A percentile compares a stretch with the other conserved stretches of the same genome.
Conservation (phyloP, 2,329 filamentous ascomycete genomes). For the Phaeophleospora eucalypticola region DNA sequence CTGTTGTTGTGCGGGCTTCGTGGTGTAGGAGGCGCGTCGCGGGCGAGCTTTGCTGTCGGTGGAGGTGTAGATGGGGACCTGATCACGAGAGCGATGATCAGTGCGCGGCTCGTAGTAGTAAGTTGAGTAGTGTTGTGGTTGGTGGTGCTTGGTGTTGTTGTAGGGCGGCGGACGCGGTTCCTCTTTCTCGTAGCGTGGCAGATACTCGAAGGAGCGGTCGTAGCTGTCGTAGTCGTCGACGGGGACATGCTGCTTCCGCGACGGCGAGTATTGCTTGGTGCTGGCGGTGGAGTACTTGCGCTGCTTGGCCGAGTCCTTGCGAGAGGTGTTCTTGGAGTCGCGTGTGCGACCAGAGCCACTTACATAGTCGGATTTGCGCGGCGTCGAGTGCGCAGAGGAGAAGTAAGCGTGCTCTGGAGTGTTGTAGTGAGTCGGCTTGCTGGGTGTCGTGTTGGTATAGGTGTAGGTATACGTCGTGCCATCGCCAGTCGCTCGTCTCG, state of each 20-base stretch:
- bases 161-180: constrained; percentile 46
- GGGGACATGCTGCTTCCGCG: constrained; percentile 44
- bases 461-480: constrained; percentile 44
- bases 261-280: constrained; percentile 47
- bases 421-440: constrained; percentile 18
- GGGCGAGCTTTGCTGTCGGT: constrained; percentile 34
- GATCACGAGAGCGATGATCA: constrained; percentile 50
- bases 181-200: constrained; percentile 39
- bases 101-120: constrained; percentile 48
- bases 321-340: constrained; percentile 47
- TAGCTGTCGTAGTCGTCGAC: constrained; percentile 50
- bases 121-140: constrained; percentile 35
- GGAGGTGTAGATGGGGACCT: constrained; percentile 45
- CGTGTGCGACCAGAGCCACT: constrained; percentile 53
- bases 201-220: constrained; percentile 45
- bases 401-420: constrained; percentile 25
- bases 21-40: constrained; percentile 43
- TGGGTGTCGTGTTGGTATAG: constrained; percentile 31
- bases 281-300: constrained; percentile 29
- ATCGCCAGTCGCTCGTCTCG: constrained; percentile 54
- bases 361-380: constrained; percentile 61
- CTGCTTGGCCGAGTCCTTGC: constrained; percentile 36
- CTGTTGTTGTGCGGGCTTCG: constrained; percentile 52
- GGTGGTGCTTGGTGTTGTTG: too few relatives aligned
- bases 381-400: constrained; percentile 45